Base-by-base conservation (phyloP, 1,139 yeast species). In the Geotrichum cucujoidarum region DNA sequence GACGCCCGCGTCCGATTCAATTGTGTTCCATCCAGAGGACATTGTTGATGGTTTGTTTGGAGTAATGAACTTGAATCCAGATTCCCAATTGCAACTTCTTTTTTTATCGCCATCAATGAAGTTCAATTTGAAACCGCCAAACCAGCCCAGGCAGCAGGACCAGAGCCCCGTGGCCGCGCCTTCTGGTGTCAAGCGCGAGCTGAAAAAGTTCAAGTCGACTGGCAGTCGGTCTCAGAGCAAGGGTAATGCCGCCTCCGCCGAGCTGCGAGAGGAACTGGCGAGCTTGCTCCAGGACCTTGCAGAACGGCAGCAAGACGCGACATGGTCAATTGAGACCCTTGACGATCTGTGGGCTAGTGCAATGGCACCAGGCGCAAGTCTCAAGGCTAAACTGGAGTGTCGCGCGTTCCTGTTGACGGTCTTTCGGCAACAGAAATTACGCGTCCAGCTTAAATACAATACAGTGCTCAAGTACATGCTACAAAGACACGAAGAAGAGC, bases 1-100 rank as follows among this genome's bases (percentile, higher is more conserved):
- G 7, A 82, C 81, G n/a, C 85, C 85, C 52, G 86, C 85, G 63
- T 82, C 89, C 3, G 84, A 78, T 58, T 81, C 88, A 21, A 82
- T 79, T 1, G 86, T 80, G 58, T 80, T 81, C 88, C 89, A 82
- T 11, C 80, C 65, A 11, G 65, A 57, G 32, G 58, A 53, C 36
- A 48, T 53, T 25, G 25, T 41, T 25, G 10, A 14, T 10, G 37
- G 29, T 35, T 6, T 24, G 27, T 24, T 24, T 6, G 27, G 6
- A 10, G 27, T 24, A 24, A 10, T 24, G 27, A 6, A 24, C 10
- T 10, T 24, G 10, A 24, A 24, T 10, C 10, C 27, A 24, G 6
- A 6, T 24, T 24, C 27, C 27, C 27, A 24, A 6, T n/a, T 18
- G 20, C 22, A 16, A 17, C 22, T 20, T 10, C 27, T 6, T 24